Percentiles rank a stretch among this genome's conserved stretches.
These are phyloP conservation scores for Boletus subcaerulescens DNA, from an alignment of 768 basidiomycete genomes.

Conservation along the genomic window DNA sequence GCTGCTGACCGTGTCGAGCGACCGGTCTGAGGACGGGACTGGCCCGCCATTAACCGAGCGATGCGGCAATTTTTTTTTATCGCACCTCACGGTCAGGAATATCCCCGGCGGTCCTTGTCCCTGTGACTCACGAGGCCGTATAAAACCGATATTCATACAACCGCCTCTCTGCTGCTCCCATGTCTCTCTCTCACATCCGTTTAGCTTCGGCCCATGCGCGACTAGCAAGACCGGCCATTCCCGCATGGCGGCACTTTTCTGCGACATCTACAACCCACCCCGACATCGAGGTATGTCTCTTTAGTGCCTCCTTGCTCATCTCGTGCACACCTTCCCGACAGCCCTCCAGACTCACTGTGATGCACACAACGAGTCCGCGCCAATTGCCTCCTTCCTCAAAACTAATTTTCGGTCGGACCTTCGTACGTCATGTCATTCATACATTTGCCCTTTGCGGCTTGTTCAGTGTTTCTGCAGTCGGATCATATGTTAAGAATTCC, in stretches of 20 bases:
- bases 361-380: slow-evolving; percentile 50
- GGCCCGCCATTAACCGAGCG: slow-evolving; percentile 1
- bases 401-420: slow-evolving; percentile 83
- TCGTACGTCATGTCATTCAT: slow-evolving; percentile 45
- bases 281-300: slow-evolving; percentile 49
- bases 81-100: too few species aligned
- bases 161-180: background rate
- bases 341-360: slow-evolving; percentile 53
- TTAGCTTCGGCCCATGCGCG: slow-evolving; percentile 7
- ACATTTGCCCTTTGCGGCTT: slow-evolving; percentile 5
- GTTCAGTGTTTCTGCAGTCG: slow-evolving; percentile 43
- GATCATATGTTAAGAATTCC: slow-evolving; percentile 84
- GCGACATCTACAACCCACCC: slow-evolving; percentile 32
- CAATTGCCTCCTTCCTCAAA: slow-evolving; percentile 59
- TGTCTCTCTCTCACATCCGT: slow-evolving; percentile 18
- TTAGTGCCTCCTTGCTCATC: background rate
- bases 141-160: slow-evolving; percentile 20
- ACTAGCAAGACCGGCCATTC: background rate
- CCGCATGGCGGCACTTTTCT: slow-evolving; percentile 16
- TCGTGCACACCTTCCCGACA: slow-evolving; percentile 23
- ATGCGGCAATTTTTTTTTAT: background rate
- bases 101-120: too few species aligned
- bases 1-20: slow-evolving; percentile 21
- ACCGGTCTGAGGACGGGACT: background rate
- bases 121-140: slow-evolving; percentile 2